Evolutionary conservation across 139 green algal species (phyloP).

Genomic region (Haematococcus lacustris): DNA sequence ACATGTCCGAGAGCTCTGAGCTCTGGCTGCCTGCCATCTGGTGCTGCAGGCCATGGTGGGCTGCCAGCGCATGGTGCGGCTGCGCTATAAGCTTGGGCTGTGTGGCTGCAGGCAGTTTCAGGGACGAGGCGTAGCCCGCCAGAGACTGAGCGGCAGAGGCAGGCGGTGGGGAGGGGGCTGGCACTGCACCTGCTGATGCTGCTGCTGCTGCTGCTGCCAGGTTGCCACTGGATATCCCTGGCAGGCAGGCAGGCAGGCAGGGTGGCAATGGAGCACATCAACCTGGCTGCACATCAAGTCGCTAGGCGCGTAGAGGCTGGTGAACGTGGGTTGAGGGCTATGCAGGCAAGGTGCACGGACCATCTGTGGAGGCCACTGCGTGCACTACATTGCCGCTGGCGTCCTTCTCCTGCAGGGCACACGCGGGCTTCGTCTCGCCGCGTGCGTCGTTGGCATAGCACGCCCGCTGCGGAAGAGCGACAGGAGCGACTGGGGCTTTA

Average conservation of each 20-base stretch:
- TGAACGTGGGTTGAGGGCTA: too few species aligned
- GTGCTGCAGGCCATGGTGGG: constrained; percentile 9
- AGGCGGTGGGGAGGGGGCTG: background rate
- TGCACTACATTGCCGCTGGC: background rate
- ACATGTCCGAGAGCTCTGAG: constrained; percentile 6
- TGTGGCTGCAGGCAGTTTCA: background rate
- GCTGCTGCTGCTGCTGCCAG: background rate
- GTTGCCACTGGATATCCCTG: too few species aligned
- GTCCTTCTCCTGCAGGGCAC: background rate
- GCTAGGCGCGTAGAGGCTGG: too few species aligned
- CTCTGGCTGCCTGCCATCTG: constrained; percentile 8
- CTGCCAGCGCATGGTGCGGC: constrained; percentile 12
- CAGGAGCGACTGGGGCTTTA: background rate
- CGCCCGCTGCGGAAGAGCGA: background rate
- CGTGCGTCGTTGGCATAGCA: background rate
- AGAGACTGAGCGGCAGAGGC: background rate
- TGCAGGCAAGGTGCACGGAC: too few species aligned
- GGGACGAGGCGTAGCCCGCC: background rate
- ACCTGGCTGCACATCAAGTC: too few species aligned
- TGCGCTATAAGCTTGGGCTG: constrained; percentile 16
- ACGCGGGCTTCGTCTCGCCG: background rate
- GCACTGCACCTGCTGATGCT: background rate
- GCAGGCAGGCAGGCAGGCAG: too few species aligned
- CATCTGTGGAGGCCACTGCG: too few species aligned
- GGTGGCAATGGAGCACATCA: background rate